A percentile compares a stretch with the other conserved stretches of the same genome.
Conservation (phyloP, 2,329 filamentous ascomycete genomes). For the Cercospora sesami region DNA sequence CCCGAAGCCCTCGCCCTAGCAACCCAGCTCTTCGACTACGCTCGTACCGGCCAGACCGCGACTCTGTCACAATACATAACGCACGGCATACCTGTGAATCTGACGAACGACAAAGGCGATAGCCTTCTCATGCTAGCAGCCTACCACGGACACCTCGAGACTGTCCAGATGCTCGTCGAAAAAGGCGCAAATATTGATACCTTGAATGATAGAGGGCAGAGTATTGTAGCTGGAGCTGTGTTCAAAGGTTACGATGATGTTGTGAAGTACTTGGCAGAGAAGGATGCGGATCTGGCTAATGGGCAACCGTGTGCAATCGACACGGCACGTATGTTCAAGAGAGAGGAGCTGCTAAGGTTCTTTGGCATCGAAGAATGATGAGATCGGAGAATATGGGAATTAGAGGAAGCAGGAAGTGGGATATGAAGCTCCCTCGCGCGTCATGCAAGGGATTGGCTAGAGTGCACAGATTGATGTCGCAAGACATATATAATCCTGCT, state of each 20-base stretch:
- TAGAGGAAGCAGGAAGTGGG: background rate
- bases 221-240: slow-evolving; percentile 68
- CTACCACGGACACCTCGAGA: slow-evolving; percentile 65
- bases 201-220: slow-evolving; percentile 68
- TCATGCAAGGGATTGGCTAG: background rate
- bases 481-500: background rate
- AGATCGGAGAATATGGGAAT: background rate
- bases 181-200: slow-evolving; percentile 67
- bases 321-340: slow-evolving; percentile 50
- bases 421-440: background rate
- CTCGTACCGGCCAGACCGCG: slow-evolving; percentile 59
- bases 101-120: slow-evolving; percentile 73
- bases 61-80: slow-evolving; percentile 64
- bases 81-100: slow-evolving; percentile 65
- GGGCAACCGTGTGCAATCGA: slow-evolving; percentile 51
- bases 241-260: slow-evolving; percentile 70
- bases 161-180: slow-evolving; percentile 61
- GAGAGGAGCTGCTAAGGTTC: slow-evolving; percentile 39
- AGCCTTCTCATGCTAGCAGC: slow-evolving; percentile 73
- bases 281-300: slow-evolving; percentile 43
- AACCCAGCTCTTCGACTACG: slow-evolving; percentile 65
- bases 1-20: slow-evolving; percentile 68
- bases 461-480: too few species aligned
- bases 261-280: slow-evolving; percentile 54
- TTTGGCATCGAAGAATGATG: slow-evolving; percentile 37